Evolutionary conservation across 2,329 filamentous ascomycete species (phyloP).

Genomic region (Fusarium tuaranense): DNA sequence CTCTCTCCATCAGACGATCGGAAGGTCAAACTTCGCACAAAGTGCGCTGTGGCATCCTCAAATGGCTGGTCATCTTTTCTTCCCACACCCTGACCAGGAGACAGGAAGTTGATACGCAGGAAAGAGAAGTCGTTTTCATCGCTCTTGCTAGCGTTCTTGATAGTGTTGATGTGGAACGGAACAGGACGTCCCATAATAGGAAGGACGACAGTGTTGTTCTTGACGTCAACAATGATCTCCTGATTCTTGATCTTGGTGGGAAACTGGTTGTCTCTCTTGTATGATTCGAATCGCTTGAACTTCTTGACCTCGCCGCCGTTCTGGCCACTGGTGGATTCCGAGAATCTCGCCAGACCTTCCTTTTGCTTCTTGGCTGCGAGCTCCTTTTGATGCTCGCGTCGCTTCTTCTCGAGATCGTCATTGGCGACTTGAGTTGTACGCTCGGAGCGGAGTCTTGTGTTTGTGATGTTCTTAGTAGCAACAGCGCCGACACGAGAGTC

Average conservation of each 20-base stretch:
- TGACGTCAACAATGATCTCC: conserved; percentile 89
- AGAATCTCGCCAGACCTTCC: conserved; percentile 86
- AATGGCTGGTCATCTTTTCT: conserved; percentile 98
- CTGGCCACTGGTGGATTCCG: conserved; percentile 84
- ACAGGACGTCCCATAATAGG: conserved; percentile 98
- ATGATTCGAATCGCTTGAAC: conserved; percentile 99
- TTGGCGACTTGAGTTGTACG: conserved; percentile 83
- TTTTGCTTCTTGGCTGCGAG: conserved; percentile 87
- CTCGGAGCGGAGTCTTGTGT: conserved; percentile 91
- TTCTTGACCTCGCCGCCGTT: conserved; percentile 96
- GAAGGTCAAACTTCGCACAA: conserved; percentile 95
- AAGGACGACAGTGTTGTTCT: conserved; percentile 89
- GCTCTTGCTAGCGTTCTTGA: conserved; percentile 99
- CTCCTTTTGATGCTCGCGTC: conserved; percentile 93
- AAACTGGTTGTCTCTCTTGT: conserved; percentile 97
- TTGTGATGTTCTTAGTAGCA: conserved; percentile 94
- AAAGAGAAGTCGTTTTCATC: conserved; percentile 96
- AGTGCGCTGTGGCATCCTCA: conserved; percentile 95
- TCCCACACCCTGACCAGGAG: conserved; percentile 95
- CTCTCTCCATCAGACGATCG: conserved; percentile 89
- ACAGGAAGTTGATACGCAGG: conserved; percentile 95
- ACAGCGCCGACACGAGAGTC: conserved; percentile 86
- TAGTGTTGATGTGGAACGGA: conserved; percentile 96
- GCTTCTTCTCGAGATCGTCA: conserved; percentile 88
- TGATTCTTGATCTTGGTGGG: conserved; percentile 85